Conservation (phyloP, 2,329 filamentous ascomycete species). For the Curvularia verruculosa region DNA sequence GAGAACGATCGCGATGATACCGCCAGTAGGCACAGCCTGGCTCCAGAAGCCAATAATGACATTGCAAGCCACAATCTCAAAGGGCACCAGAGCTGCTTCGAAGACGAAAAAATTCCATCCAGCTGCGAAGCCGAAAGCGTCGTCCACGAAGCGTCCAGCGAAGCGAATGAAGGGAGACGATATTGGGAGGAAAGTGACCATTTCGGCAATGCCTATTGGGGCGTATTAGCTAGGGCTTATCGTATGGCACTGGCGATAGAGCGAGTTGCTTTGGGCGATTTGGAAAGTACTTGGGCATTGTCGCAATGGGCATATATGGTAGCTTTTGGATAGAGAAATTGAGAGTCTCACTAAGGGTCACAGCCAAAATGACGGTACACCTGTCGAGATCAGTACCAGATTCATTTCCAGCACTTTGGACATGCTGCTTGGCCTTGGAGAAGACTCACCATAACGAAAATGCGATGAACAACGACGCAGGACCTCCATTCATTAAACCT, state of each 20-base stretch:
- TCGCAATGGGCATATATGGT: slow-evolving; percentile 25
- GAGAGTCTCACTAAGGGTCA: slow-evolving; percentile 49
- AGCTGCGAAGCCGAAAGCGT: slow-evolving; percentile 74
- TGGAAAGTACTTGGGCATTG: slow-evolving; percentile 23
- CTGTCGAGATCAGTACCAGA: slow-evolving; percentile 25
- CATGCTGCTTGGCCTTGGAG: not conserved
- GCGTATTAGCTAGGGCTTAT: slow-evolving; percentile 26
- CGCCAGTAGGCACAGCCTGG: slow-evolving; percentile 64
- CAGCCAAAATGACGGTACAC: slow-evolving; percentile 52
- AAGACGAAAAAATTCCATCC: slow-evolving; percentile 79
- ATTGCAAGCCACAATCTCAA: slow-evolving; percentile 64
- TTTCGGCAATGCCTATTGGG: slow-evolving; percentile 66
- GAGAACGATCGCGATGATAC: slow-evolving; percentile 66
- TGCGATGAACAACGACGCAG: slow-evolving; percentile 54
- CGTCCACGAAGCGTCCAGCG: slow-evolving; percentile 75
- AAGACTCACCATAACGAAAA: slow-evolving; percentile 53
- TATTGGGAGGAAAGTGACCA: slow-evolving; percentile 78
- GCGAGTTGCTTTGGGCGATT: slow-evolving; percentile 21
- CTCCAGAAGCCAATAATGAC: slow-evolving; percentile 55
- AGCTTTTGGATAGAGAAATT: slow-evolving; percentile 27
- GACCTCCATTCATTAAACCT: slow-evolving; percentile 55
- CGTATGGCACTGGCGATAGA: slow-evolving; percentile 1
- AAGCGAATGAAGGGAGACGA: slow-evolving; percentile 81
- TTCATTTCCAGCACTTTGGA: not conserved
- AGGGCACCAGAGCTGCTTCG: slow-evolving; percentile 70